Evolutionary conservation across 148 eudicot genomes (phyloP).

Genomic region (Drosera capensis): DNA sequence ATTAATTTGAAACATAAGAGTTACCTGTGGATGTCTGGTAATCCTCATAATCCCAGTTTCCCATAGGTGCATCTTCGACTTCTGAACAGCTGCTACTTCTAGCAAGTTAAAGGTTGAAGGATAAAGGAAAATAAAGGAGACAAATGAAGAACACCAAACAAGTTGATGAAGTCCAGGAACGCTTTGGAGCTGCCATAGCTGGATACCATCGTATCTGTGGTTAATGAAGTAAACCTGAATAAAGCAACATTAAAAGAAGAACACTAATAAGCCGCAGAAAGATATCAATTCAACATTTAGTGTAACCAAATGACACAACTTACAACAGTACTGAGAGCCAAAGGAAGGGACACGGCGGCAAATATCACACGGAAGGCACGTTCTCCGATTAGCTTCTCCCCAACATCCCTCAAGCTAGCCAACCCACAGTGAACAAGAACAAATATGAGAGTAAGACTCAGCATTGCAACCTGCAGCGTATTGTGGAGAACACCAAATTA

Average conservation of each 20-base stretch:
- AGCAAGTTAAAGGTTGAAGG: constrained; percentile 90
- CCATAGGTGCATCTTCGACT: constrained; percentile 96
- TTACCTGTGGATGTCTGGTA: constrained; percentile 95
- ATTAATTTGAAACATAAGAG: not conserved
- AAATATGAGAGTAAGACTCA: constrained; percentile 59
- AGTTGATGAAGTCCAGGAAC: constrained; percentile 58
- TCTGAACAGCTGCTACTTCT: constrained; percentile 97
- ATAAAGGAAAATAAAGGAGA: constrained; percentile 85
- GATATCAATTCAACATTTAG: not conserved
- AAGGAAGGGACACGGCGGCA: constrained; percentile 79
- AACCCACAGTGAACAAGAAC: constrained; percentile 83
- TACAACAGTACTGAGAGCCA: constrained; percentile 87
- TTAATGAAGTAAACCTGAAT: constrained; percentile 93
- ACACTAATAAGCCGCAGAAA: not conserved
- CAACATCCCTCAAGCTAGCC: constrained; percentile 71
- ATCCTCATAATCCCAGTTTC: constrained; percentile 98
- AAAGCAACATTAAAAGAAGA: not conserved
- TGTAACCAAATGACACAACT: constrained; percentile 11
- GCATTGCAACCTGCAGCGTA: constrained; percentile 77
- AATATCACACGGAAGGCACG: constrained; percentile 86
- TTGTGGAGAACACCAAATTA: too few species aligned
- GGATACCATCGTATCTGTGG: constrained; percentile 88
- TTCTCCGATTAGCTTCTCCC: constrained; percentile 81
- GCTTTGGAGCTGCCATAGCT: constrained; percentile 88
- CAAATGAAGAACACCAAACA: constrained; percentile 51